Conservation (phyloP, 768 basidiomycete genomes). For the Mycena galopus region DNA sequence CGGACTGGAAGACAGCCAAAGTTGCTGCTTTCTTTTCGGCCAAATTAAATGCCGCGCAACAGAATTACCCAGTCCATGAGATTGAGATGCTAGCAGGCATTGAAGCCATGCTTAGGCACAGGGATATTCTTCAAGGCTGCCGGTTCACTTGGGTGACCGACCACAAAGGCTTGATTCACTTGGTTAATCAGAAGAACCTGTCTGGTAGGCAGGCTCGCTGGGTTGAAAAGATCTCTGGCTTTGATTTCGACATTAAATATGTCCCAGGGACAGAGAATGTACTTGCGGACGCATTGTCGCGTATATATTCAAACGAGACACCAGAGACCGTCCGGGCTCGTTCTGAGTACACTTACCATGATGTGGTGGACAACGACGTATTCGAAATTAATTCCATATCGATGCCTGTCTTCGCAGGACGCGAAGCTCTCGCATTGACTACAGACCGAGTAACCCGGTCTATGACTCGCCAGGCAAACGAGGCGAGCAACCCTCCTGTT, state of each 20-base stretch:
- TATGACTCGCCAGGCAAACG: too few species aligned
- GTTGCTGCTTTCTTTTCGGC: background rate
- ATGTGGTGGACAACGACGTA: too few species aligned
- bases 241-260: background rate
- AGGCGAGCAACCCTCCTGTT: too few species aligned
- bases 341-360: too few species aligned
- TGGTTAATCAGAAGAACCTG: background rate
- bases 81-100: background rate
- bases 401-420: too few species aligned
- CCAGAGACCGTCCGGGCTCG: too few species aligned
- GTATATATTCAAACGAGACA: too few species aligned
- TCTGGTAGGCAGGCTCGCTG: background rate
- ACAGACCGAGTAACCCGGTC: too few species aligned
- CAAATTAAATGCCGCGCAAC: background rate
- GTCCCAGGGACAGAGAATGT: slow-evolving; percentile 4
- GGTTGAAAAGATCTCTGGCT: slow-evolving; percentile 3
- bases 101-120: background rate
- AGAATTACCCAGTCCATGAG: background rate
- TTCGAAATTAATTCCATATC: background rate
- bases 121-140: too few species aligned
- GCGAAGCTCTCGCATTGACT: too few species aligned
- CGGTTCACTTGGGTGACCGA: too few species aligned
- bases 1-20: background rate
- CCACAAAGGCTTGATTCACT: background rate
- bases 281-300: background rate